Base-by-base conservation (phyloP, 140 eudicot species). In the Erigeron philadelphicus region DNA sequence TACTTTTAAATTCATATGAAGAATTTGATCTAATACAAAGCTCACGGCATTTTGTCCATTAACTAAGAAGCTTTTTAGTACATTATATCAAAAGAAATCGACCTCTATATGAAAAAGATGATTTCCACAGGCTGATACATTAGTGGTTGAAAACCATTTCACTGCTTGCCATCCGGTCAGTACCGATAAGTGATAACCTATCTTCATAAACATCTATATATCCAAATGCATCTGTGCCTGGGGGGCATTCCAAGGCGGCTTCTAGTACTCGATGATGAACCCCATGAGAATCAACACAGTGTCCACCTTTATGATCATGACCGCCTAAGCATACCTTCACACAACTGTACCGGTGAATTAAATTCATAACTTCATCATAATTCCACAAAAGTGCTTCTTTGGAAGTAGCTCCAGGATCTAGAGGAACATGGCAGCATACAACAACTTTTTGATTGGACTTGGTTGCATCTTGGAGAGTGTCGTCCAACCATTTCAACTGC, bases 181-280 rank as follows among this genome's bases (percentile, higher is more conserved):
- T 78, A 53, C 97, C 99, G 68, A 59, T n/a, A 64, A 94, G 94
- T 17, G 85, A 75, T 52, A 94, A 52, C 62, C 89, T 74, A 73
- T 94, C 90, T 43, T 85, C 83, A 72, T 80, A 89, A 64, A 87
- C 87, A 78, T 94, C 95, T 16, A 89, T 17, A 62, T 72, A 73
- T 35, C 99, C 99, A 64, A 83, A 94, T 42, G 99, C 87, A 80
- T 84, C 76, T 18, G 86, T 77, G 53, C 95, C 89, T 0, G 95
- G 94, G 43, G 95, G 97, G 68, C 99, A 89, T 74, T 94, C 99
- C 57, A 94, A 73, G n/a, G 99, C 90, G 1, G 99, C 99, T 82
- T 87, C 99, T 66, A 94, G 89, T 21, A 94, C 95, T 57, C 95
- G 83, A 77, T 94, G 99, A 58, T 94, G 99, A 0, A 94, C 84